Percentiles rank a stretch among this genome's conserved stretches.
phyloP scores from a whole-genome alignment of 768 basidiomycete species.

The Favolaschia claudopus region DNA sequence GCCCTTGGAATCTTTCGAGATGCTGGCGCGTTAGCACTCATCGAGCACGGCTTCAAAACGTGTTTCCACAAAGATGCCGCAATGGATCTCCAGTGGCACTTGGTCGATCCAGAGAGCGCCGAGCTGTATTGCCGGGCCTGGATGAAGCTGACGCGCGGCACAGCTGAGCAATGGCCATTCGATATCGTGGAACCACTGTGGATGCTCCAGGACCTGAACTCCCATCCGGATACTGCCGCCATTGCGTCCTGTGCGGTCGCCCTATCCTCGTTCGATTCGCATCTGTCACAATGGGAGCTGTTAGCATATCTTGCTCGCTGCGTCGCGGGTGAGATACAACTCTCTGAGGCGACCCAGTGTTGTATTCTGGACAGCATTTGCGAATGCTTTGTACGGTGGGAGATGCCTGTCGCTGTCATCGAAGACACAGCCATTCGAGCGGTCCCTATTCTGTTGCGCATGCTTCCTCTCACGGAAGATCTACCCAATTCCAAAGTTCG shows the following conservation, averaged over 20 bases:
- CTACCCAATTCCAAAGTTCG: constrained; percentile 37
- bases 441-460: constrained; percentile 43
- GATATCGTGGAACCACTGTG: constrained; percentile 43
- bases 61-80: constrained; percentile 50
- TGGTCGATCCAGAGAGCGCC: constrained; percentile 42
- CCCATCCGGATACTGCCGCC: constrained; percentile 40
- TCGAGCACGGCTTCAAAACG: constrained; percentile 43
- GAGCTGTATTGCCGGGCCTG: constrained; percentile 50
- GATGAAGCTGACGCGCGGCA: constrained; percentile 48
- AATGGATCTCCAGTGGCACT: constrained; percentile 45
- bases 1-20: constrained; percentile 46
- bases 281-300: constrained; percentile 44
- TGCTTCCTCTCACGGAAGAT: constrained; percentile 40
- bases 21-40: constrained; percentile 40
- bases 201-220: constrained; percentile 38
- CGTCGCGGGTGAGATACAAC: constrained; percentile 38
- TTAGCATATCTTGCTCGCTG: constrained; percentile 41
- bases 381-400: constrained; percentile 46
- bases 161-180: constrained; percentile 43
- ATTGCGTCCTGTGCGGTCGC: constrained; percentile 47
- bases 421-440: constrained; percentile 42
- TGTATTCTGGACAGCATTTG: constrained; percentile 50
- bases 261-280: constrained; percentile 43
- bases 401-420: constrained; percentile 43
- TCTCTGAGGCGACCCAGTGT: constrained; percentile 40